Percentiles rank a stretch among this genome's conserved stretches.
Evolutionary conservation across 2,329 filamentous ascomycete genomes (phyloP).

Genomic region (Fusarium domesticum): DNA sequence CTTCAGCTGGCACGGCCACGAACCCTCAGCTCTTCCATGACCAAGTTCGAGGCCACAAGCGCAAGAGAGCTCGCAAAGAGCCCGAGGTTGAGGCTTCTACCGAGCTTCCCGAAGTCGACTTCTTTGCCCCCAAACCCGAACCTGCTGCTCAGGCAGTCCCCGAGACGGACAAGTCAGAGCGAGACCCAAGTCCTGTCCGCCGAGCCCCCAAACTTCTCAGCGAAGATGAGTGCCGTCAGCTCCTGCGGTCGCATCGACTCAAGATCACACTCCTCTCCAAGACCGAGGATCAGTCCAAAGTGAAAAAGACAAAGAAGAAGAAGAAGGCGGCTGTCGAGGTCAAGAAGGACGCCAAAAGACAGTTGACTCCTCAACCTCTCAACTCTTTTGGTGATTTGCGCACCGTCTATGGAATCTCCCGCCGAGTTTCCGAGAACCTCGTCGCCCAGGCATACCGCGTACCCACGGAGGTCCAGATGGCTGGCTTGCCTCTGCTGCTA

Average conservation of each 20-base stretch:
- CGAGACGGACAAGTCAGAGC: conserved; percentile 22
- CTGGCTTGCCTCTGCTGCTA: conserved; percentile 75
- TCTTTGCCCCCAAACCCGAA: conserved; percentile 52
- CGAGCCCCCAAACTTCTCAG: conserved; percentile 44
- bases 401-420: conserved; percentile 68
- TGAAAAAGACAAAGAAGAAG: conserved; percentile 57
- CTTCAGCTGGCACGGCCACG: conserved; percentile 60
- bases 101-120: conserved; percentile 52
- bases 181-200: conserved; percentile 28
- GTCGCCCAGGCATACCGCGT: conserved; percentile 78
- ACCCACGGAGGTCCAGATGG: conserved; percentile 93
- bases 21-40: conserved; percentile 71
- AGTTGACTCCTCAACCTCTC: conserved; percentile 77
- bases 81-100: conserved; percentile 28
- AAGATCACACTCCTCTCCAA: conserved; percentile 76
- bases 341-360: conserved; percentile 53
- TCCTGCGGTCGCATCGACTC: conserved; percentile 76
- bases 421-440: conserved; percentile 73
- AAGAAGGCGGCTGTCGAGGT: conserved; percentile 46
- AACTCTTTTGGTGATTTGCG: conserved; percentile 72
- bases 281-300: conserved; percentile 39
- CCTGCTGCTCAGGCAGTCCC: conserved; percentile 32
- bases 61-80: conserved; percentile 49
- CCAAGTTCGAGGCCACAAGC: conserved; percentile 49
- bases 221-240: conserved; percentile 68